Conservation (phyloP, 2,329 filamentous ascomycete species). For the Thelonectria blattea region DNA sequence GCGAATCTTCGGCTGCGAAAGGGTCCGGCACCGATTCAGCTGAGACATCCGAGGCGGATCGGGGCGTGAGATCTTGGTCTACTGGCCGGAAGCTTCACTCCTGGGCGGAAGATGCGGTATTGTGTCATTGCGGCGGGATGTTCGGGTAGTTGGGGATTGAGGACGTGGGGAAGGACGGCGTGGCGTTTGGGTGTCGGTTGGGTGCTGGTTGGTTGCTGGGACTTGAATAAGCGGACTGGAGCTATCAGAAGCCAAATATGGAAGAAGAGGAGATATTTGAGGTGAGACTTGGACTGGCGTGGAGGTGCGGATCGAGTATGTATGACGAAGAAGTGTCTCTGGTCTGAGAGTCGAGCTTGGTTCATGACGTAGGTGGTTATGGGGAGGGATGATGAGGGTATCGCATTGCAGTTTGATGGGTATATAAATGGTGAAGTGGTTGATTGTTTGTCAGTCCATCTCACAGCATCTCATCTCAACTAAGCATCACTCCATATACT, state of each 20-base stretch:
- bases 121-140: background rate
- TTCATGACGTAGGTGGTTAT: background rate
- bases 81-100: background rate
- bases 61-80: background rate
- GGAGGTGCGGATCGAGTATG: background rate
- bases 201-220: background rate
- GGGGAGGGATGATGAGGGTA: background rate
- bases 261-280: background rate
- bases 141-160: background rate
- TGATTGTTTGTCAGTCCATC: background rate
- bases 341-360: background rate
- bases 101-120: too few relatives aligned
- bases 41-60: background rate
- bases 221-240: background rate
- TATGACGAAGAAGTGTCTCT: background rate
- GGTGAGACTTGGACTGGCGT: background rate
- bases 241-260: background rate
- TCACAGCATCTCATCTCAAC: background rate
- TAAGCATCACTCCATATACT: background rate
- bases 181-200: background rate
- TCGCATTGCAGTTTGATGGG: background rate
- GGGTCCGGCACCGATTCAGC: background rate
- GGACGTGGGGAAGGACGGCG: background rate
- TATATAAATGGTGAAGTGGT: too few relatives aligned
- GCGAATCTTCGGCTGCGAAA: background rate